Evolutionary conservation across 192 early-diverging fungal species (phyloP).

Genomic region (Umbelopsis ramanniana): DNA sequence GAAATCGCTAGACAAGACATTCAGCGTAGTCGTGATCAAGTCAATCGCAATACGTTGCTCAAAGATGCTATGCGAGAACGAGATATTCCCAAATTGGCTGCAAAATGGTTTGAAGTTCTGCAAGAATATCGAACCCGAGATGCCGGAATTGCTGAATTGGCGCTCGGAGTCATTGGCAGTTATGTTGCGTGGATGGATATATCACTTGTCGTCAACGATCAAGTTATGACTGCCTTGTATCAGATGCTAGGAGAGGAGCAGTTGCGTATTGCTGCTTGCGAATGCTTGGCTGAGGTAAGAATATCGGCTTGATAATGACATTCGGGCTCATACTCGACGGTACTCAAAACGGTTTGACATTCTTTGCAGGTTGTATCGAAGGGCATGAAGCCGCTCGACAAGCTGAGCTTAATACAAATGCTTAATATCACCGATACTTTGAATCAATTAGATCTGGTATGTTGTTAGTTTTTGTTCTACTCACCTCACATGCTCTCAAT

Average conservation of each 20-base stretch:
- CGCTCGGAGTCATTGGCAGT: constrained; percentile 76
- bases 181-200: constrained; percentile 99
- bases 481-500: not conserved
- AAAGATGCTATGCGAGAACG: constrained; percentile 91
- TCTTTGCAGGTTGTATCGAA: constrained; percentile 72
- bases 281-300: constrained; percentile 73
- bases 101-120: constrained; percentile 79
- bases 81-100: constrained; percentile 73
- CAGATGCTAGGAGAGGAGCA: constrained; percentile 63
- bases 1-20: constrained; percentile 81
- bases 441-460: constrained; percentile 48
- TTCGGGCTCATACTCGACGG: not conserved
- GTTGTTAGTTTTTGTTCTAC: not conserved
- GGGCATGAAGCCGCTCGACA: constrained; percentile 91
- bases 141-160: constrained; percentile 64
- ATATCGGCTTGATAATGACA: not conserved
- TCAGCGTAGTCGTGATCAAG: constrained; percentile 66
- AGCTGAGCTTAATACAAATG: constrained; percentile 82
- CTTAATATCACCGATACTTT: constrained; percentile 63
- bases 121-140: constrained; percentile 59
- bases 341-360: not conserved
- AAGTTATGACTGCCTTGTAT: constrained; percentile 77
- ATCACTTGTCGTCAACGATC: constrained; percentile 82
- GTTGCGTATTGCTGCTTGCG: constrained; percentile 76
- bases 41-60: constrained; percentile 76